Evolutionary conservation across 768 basidiomycete genomes (phyloP).

Genomic region (Rhodotorula paludigena): DNA sequence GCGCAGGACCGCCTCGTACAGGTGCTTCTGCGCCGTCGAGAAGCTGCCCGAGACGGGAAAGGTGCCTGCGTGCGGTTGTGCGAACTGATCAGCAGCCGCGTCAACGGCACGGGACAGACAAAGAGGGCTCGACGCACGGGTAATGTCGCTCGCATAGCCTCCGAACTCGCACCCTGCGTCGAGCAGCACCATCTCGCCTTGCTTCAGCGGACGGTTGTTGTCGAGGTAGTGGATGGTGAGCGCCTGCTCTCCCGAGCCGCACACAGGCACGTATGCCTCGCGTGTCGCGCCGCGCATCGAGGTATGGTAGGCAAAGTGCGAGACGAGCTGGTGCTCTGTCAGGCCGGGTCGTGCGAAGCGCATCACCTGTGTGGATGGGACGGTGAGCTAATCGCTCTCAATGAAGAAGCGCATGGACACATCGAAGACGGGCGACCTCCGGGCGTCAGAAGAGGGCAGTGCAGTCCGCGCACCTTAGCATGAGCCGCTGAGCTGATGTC

Average conservation of each 20-base stretch:
- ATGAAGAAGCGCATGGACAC: background rate
- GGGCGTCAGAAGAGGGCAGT: background rate
- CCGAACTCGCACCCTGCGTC: slow-evolving; percentile 50
- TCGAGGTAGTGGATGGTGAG: slow-evolving; percentile 90
- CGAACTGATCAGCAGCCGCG: background rate
- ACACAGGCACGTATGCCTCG: slow-evolving; percentile 94
- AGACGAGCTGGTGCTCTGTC: slow-evolving; percentile 61
- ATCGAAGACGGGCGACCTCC: background rate
- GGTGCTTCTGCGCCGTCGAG: slow-evolving; percentile 68
- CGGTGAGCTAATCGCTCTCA: background rate
- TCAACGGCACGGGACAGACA: too few species aligned
- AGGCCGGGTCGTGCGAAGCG: slow-evolving; percentile 32
- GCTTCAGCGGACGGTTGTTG: slow-evolving; percentile 70
- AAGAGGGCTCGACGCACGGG: slow-evolving; percentile 39
- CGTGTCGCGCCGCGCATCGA: slow-evolving; percentile 72
- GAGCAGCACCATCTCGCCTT: slow-evolving; percentile 56
- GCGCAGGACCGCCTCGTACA: slow-evolving; percentile 59
- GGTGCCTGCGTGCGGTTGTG: slow-evolving; percentile 52
- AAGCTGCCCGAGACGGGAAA: slow-evolving; percentile 82
- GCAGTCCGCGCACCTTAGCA: slow-evolving; percentile 59
- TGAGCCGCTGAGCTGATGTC: slow-evolving; percentile 82
- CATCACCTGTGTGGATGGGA: slow-evolving; percentile 33
- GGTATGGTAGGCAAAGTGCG: slow-evolving; percentile 88
- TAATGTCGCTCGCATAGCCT: slow-evolving; percentile 92
- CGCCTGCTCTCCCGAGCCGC: slow-evolving; percentile 86